These are phyloP conservation scores for Mycena sanguinolenta DNA, from an alignment of 768 basidiomycete genomes.

Conservation along the genomic window DNA sequence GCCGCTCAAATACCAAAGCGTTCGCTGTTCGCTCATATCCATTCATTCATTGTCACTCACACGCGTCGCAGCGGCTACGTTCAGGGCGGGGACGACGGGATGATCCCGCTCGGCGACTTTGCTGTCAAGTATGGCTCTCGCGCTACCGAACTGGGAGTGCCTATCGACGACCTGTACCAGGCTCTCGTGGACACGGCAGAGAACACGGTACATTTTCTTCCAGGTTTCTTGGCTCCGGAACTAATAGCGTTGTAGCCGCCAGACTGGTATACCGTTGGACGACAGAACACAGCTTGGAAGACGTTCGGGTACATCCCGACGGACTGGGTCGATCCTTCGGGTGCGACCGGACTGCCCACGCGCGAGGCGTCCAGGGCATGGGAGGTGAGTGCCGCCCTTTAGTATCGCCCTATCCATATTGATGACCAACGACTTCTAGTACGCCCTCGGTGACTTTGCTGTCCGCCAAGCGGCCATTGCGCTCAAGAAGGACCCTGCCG, in stretches of 20 bases:
- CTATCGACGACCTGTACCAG: conserved; percentile 61
- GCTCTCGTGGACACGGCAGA: conserved; percentile 65
- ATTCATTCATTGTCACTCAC: background rate
- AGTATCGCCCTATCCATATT: background rate
- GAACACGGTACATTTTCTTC: conserved; percentile 54
- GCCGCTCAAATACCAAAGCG: conserved; percentile 64
- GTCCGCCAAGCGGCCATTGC: conserved; percentile 64
- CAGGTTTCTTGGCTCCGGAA: background rate
- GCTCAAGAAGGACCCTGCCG: conserved; percentile 52
- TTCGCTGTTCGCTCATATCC: conserved; percentile 40
- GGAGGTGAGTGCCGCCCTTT: conserved; percentile 48
- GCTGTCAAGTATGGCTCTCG: conserved; percentile 58
- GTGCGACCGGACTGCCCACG: conserved; percentile 60
- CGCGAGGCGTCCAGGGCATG: conserved; percentile 64
- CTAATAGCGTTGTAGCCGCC: conserved; percentile 50
- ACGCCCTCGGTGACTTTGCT: conserved; percentile 64
- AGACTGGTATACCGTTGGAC: conserved; percentile 64
- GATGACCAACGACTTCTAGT: conserved; percentile 43
- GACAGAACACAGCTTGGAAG: conserved; percentile 68
- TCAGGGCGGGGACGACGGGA: conserved; percentile 64
- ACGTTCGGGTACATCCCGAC: conserved; percentile 64
- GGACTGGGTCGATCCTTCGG: conserved; percentile 62
- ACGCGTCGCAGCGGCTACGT: conserved; percentile 55
- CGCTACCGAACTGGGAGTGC: conserved; percentile 56
- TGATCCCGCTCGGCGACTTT: conserved; percentile 67